Percentiles rank a stretch among this genome's conserved stretches.
phyloP scores from a whole-genome alignment of 345 rosid species.

The Citrus cavaleriei region DNA sequence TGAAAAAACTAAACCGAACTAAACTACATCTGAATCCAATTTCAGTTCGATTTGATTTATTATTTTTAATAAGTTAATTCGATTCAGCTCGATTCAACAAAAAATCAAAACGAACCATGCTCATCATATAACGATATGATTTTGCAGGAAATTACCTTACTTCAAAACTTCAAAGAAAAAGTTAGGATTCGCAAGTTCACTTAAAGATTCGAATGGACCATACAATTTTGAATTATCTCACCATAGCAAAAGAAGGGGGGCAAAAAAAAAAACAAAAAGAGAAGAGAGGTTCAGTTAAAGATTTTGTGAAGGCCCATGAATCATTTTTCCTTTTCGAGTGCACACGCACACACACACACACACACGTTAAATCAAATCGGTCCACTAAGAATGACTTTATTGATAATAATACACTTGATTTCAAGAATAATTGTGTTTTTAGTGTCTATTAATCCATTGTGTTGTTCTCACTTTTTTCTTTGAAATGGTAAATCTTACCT shows the following conservation, averaged over 20 bases:
- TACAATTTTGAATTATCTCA: not conserved
- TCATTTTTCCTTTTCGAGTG: constrained; percentile 6
- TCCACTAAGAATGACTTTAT: constrained; percentile 1
- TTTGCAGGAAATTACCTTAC: not conserved
- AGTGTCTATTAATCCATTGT: not conserved
- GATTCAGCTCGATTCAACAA: too few species aligned
- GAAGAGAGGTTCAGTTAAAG: not conserved
- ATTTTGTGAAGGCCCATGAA: not conserved
- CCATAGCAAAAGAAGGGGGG: not conserved
- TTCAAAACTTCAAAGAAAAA: not conserved
- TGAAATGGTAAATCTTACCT: constrained; percentile 16
- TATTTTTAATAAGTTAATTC: too few species aligned
- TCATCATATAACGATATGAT: not conserved
- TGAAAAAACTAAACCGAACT: too few species aligned
- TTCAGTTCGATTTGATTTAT: too few species aligned
- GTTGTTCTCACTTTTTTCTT: not conserved
- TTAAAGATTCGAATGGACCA: not conserved
- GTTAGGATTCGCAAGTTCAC: not conserved
- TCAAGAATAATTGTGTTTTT: constrained; percentile 17
- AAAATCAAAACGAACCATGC: too few species aligned
- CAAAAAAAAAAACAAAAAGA: not conserved
- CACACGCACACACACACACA: constrained; percentile 1
- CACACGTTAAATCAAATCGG: not conserved
- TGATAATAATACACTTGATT: not conserved
- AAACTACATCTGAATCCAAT: too few species aligned